phyloP scores from a whole-genome alignment of 768 basidiomycete genomes.

The Pholiota microspora region DNA sequence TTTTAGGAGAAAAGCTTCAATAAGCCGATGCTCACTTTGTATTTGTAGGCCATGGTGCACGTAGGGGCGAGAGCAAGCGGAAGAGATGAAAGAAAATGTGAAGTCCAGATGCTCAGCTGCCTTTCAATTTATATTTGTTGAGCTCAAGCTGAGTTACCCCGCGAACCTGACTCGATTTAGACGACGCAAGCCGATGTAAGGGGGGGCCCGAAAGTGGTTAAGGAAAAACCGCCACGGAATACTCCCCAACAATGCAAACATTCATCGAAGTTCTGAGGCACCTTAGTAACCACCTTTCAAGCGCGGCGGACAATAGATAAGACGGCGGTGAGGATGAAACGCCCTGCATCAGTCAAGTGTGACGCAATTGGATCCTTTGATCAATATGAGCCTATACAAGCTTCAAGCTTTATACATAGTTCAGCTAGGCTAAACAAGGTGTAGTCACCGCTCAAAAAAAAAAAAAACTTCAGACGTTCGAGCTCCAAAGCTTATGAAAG shows the following conservation, averaged over 20 bases:
- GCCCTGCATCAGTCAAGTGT: neutral
- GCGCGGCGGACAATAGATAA: slow-evolving; percentile 7
- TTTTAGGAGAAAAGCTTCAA: neutral
- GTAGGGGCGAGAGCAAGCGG: neutral
- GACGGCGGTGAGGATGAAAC: slow-evolving; percentile 8
- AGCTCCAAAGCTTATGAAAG: too few relatives aligned
- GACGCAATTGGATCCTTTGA: slow-evolving; percentile 6
- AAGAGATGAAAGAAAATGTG: neutral
- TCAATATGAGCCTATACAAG: neutral
- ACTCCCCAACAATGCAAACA: neutral
- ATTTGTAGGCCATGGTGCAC: slow-evolving; percentile 7
- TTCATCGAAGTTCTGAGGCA: slow-evolving; percentile 1
- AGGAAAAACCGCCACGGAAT: neutral
- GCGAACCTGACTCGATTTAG: slow-evolving; percentile 3
- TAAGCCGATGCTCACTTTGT: slow-evolving; percentile 2
- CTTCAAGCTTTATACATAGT: neutral
- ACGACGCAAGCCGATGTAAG: neutral
- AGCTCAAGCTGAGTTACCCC: too few relatives aligned
- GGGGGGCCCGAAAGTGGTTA: slow-evolving; percentile 6
- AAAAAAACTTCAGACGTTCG: neutral
- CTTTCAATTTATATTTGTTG: slow-evolving; percentile 1
- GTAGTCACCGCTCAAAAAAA: neutral
- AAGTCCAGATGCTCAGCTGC: neutral
- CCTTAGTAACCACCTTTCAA: slow-evolving; percentile 5
- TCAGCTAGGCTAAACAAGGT: neutral